These are phyloP conservation scores for Hibiscus tridactylites DNA, from an alignment of 345 rosid genomes.

Conservation along the genomic window DNA sequence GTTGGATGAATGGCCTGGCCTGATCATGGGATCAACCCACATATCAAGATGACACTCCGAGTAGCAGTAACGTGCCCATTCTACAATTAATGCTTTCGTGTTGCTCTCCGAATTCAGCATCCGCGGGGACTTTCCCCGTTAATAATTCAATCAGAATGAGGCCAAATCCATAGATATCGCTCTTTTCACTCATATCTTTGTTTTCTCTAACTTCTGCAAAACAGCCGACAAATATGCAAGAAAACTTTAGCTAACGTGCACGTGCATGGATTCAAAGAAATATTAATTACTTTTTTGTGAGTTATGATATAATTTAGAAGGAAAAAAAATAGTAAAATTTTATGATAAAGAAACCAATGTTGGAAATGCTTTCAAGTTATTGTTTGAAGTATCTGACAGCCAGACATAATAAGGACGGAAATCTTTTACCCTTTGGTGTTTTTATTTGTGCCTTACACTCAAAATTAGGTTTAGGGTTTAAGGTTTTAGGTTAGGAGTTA, in stretches of 20 bases:
- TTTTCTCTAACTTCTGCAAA: conserved; percentile 49
- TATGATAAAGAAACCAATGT: neutral
- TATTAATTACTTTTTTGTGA: neutral
- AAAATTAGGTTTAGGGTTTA: no score
- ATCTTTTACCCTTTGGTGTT: no score
- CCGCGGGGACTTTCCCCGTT: conserved; percentile 56
- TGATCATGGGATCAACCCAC: conserved; percentile 63
- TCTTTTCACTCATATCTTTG: conserved; percentile 44
- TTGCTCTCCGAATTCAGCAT: conserved; percentile 50
- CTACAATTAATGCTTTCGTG: conserved; percentile 32
- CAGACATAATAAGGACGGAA: no score
- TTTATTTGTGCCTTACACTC: no score
- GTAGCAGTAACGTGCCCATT: conserved; percentile 72
- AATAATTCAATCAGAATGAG: conserved; percentile 55
- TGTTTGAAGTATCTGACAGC: no score
- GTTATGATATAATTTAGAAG: no score
- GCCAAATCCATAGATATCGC: conserved; percentile 65
- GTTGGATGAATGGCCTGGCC: conserved; percentile 16
- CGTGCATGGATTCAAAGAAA: neutral
- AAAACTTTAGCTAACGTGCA: neutral
- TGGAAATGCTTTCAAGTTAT: no score
- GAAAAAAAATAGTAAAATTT: no score
- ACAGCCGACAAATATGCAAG: neutral
- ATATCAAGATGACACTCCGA: conserved; percentile 50
- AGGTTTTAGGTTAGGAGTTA: no score